Base-by-base conservation (phyloP, 495 filamentous ascomycete genomes). In the Immersiella caudata region DNA sequence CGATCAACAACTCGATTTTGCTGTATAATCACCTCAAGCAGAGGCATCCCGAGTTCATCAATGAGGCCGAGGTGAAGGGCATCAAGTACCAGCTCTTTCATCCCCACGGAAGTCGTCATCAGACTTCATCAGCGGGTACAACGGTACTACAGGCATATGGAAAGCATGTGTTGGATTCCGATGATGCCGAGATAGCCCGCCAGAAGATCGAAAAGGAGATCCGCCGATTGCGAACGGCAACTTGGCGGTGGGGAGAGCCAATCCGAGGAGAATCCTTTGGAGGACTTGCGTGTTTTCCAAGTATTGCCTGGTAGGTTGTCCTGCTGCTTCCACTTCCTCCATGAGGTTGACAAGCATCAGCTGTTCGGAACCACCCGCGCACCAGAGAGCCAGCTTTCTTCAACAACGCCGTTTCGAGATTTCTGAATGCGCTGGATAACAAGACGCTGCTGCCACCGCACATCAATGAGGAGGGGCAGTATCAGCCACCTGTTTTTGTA, bases 181-280 rank as follows among this genome's bases (percentile, higher is more conserved):
- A 87, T 46, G 77, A 82, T 35, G 75, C 75, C 11, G 78, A 78
- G 54, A 83, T 79, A 0, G 70, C 69, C 54, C 71, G 79, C 2
- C 49, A 67, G 0, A 86, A 85, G 70, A 80, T 85, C 27, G 84
- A 87, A 63, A 78, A 74, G 0, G 82, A 87, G 77, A 85, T 87
- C 66, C 74, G 74, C 7, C 76, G 84, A 22, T 71, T 76, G 62
- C 71, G 70, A 75, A 82, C 81, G 7, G 83, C 80, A 0, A 75
- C 74, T 1, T 86, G 81, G 81, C 76, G 81, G 51, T 87, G 83
- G 84, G n/a, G 75, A 70, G 25, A 79, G 80, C 52, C 78, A 80
- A 33, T 65, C 66, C 2, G 66, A 68, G 21, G 24, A 6, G 2
- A 73, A 74, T 22, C 62, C 18, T n/a, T 56, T 74, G 49, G 79